Conservation (phyloP, 2,329 filamentous ascomycete species). For the Fusarium brevicatenulatum region DNA sequence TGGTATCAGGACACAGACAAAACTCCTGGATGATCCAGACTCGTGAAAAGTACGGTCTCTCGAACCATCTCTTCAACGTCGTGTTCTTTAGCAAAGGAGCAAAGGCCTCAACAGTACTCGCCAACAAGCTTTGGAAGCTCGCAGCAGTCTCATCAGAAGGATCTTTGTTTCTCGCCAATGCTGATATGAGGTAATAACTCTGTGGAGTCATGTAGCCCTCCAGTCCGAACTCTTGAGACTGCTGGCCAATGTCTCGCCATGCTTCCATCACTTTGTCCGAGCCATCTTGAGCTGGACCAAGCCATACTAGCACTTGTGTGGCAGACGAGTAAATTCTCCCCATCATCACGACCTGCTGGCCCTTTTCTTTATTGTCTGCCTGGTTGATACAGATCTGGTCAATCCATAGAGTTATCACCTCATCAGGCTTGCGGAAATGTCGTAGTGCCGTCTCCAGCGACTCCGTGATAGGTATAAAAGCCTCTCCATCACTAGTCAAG, state of each 20-base stretch:
- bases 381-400: constrained; percentile 1
- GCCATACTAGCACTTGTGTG: background rate
- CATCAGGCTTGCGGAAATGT: background rate
- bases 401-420: background rate
- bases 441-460: background rate
- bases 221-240: fast-evolving
- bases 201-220: background rate
- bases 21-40: constrained; percentile 6
- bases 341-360: background rate
- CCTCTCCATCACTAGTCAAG: fast-evolving
- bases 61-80: background rate
- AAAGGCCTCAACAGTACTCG: background rate
- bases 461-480: background rate
- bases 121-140: background rate
- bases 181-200: background rate
- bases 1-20: background rate
- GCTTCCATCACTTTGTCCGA: background rate
- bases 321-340: background rate
- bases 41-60: background rate
- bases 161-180: background rate
- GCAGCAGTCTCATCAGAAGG: background rate
- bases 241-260: background rate
- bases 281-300: background rate
- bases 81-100: background rate
- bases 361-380: background rate